Base-by-base conservation (phyloP, 176 grass and related monocot genomes). In the Oryza australiensis region DNA sequence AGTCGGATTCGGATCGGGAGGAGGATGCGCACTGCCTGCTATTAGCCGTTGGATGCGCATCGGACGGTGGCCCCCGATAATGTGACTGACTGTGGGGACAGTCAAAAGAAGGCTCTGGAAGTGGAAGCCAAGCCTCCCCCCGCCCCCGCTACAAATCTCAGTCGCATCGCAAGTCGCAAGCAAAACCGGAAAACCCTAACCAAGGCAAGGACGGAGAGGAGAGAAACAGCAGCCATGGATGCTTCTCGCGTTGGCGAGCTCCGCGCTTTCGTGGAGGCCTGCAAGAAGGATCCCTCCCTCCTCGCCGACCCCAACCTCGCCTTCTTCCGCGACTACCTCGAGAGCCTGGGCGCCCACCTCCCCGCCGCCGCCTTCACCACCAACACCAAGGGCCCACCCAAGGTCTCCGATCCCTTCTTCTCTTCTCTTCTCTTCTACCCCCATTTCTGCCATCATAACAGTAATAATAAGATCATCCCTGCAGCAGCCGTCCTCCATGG, bases 241-340 rank as follows among this genome's bases (percentile, higher is more conserved):
- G 46, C 86, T 42, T 62, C 86, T 30, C 93, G 87, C 74, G 57
- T 91, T 75, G 74, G 83, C 59, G 88, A 97, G 64, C 84, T 97
- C 16, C 81, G 75, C 11, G 26, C 67, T 11, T 95, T 98, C 79
- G 86, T 95, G 2, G 95, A 91, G 45, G 86, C 89, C 35, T 98
- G 95, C 92, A 88, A 91, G 72, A 88, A 82, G 30, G 82, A 98
- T 11, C 92, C 95, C 14, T 64, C 92, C n/a, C 14, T 95, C 35
- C 90, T 98, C 27, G 62, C 67, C 84, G 90, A 95, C 43, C 95
- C 95, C 63, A 86, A 66, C 80, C 81, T 98, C 76, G 28, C 90
- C 88, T 98, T 98, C 92, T 98, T 98, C 88, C 84, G 95, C 38
- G 92, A 98, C 66, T 95, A 91, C 81, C 88, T 98, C 79, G 11